Conservation (phyloP, 768 basidiomycete species). For the Daedalea quercina region DNA sequence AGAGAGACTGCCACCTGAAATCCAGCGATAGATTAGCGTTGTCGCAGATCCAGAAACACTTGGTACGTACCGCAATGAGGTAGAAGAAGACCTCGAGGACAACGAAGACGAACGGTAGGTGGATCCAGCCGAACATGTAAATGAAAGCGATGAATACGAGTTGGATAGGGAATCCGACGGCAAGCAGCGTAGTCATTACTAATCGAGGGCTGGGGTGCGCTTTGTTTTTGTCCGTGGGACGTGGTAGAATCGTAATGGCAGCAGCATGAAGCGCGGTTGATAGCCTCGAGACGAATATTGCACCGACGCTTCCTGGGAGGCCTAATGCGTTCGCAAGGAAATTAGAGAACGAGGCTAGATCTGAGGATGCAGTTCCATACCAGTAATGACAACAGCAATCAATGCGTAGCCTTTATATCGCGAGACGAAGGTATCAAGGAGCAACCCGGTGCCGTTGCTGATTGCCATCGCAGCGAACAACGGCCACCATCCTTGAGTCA, state of each 20-base stretch:
- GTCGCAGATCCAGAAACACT: background rate
- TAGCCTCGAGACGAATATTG: slow-evolving; percentile 85
- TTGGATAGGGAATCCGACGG: slow-evolving; percentile 77
- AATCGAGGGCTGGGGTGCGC: slow-evolving; percentile 34
- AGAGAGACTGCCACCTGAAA: slow-evolving; percentile 67
- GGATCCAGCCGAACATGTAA: slow-evolving; percentile 68
- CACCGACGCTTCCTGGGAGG: slow-evolving; percentile 83
- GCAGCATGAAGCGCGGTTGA: slow-evolving; percentile 82
- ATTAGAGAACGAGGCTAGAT: no score
- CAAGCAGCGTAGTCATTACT: slow-evolving; percentile 62
- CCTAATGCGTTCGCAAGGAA: slow-evolving; percentile 31
- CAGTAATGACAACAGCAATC: slow-evolving; percentile 82
- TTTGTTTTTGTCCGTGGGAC: slow-evolving; percentile 9
- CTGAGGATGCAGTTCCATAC: slow-evolving; percentile 31
- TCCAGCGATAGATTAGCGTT: background rate
- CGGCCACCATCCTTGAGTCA: slow-evolving; percentile 85
- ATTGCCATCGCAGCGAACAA: slow-evolving; percentile 88
- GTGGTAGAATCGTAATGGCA: slow-evolving; percentile 22
- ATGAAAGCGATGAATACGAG: slow-evolving; percentile 67
- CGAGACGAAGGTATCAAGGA: slow-evolving; percentile 85
- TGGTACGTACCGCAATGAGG: slow-evolving; percentile 58
- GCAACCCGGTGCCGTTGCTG: slow-evolving; percentile 82
- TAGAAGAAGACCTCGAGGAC: slow-evolving; percentile 63
- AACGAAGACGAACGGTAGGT: slow-evolving; percentile 63
- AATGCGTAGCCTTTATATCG: slow-evolving; percentile 84